Evolutionary conservation across 441 rosid genomes (phyloP).

Genomic region (Pelargonium australe): DNA sequence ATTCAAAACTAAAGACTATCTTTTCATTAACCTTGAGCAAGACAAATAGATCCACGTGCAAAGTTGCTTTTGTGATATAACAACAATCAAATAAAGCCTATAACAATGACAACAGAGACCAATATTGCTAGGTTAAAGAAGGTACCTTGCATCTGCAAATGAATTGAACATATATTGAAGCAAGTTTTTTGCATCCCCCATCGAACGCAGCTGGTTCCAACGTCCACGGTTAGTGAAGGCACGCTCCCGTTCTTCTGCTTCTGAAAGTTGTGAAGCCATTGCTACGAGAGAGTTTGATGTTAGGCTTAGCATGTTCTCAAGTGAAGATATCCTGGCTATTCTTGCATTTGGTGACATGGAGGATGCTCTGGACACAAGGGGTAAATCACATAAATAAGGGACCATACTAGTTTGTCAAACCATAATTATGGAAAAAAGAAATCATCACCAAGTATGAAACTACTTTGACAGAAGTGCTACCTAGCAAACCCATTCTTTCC

Average conservation of each 20-base stretch:
- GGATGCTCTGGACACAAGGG: slow-evolving; percentile 56
- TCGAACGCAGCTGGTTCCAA: slow-evolving; percentile 95
- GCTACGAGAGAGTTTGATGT: slow-evolving; percentile 90
- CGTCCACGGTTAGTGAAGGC: slow-evolving; percentile 82
- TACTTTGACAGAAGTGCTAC: slow-evolving; percentile 29
- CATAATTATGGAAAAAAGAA: not conserved
- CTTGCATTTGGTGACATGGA: slow-evolving; percentile 96
- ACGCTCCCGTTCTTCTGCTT: slow-evolving; percentile 95
- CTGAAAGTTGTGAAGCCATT: slow-evolving; percentile 99
- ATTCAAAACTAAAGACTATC: not conserved
- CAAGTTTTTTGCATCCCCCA: slow-evolving; percentile 96
- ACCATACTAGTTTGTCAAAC: too few species aligned
- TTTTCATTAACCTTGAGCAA: not conserved
- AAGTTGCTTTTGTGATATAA: not conserved
- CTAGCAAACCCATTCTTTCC: slow-evolving; percentile 89
- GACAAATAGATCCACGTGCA: not conserved
- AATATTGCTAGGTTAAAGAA: slow-evolving; percentile 10
- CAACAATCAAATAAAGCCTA: not conserved
- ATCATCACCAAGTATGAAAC: not conserved
- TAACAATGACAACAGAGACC: not conserved
- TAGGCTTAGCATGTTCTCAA: slow-evolving; percentile 85
- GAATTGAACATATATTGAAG: slow-evolving; percentile 93
- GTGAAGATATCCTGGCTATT: slow-evolving; percentile 74
- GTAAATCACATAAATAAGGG: slow-evolving; percentile 7
- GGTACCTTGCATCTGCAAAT: slow-evolving; percentile 78